Percentiles rank a stretch among this genome's conserved stretches.
phyloP scores from a whole-genome alignment of 495 filamentous ascomycete species.

The Pyrenula aspistea region DNA sequence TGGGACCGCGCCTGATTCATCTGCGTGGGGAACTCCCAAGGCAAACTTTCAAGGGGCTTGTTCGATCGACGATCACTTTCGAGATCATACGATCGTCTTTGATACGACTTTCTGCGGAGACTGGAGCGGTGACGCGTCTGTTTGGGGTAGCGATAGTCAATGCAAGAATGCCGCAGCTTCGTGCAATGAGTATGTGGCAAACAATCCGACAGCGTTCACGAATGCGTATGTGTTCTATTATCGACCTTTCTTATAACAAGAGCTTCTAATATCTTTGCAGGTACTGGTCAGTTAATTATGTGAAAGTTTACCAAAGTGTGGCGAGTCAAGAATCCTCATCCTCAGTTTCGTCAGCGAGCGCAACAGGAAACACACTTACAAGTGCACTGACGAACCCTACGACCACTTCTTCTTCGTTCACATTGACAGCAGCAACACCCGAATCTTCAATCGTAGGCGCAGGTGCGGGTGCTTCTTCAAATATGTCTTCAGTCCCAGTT shows the following conservation, averaged over 20 bases:
- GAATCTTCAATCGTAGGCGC: background rate
- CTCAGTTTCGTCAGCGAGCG: background rate
- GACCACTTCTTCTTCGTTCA: background rate
- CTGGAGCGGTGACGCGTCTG: conserved; percentile 38
- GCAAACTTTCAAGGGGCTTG: conserved; percentile 49
- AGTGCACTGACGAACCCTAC: background rate
- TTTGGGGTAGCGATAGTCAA: conserved; percentile 18
- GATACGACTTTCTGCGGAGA: conserved; percentile 60
- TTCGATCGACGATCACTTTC: conserved; percentile 48
- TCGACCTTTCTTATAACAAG: background rate
- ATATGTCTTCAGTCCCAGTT: background rate
- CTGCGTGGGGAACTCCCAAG: conserved; percentile 42
- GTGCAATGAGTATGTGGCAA: conserved; percentile 50
- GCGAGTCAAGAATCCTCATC: background rate
- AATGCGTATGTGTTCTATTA: conserved; percentile 32
- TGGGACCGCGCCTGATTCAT: conserved; percentile 37
- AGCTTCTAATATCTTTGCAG: background rate
- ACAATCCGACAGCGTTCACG: conserved; percentile 47
- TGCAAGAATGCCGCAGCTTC: conserved; percentile 28
- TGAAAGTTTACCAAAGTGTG: conserved; percentile 40
- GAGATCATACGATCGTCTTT: conserved; percentile 52
- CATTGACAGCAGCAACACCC: background rate
- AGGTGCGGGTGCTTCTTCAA: background rate
- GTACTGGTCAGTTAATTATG: conserved; percentile 55
- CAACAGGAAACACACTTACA: background rate